Base-by-base conservation (phyloP, 2,329 filamentous ascomycete genomes). In the Xylaria sp. region DNA sequence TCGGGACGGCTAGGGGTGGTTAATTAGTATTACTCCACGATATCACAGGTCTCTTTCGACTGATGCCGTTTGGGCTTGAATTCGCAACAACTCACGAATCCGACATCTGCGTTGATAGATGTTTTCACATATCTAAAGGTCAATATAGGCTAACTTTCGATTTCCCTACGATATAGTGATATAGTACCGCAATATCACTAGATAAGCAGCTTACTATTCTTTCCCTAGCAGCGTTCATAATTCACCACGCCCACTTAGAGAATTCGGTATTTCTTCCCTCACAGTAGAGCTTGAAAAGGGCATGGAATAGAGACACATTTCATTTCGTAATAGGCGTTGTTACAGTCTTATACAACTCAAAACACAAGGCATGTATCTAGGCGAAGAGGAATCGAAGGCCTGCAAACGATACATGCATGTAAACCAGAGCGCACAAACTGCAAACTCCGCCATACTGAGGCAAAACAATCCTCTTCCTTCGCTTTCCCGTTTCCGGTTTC, bases 21-120 rank as follows among this genome's bases (percentile, higher is more conserved):
- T 61, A 48, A 60, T 56, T 60, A 65, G 46, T 68, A 70, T 65
- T 62, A 67, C 50, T 61, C 64, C 50, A 59, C 52, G 34, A 56
- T 62, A 53, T 64, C 39, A 46, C 59, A 57, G 63, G 57, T 63
- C 46, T 52, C 58, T 62, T 48, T 48, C 48, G 43, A 34, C 56
- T 48, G 50, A 45, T 56, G 45, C 55, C 23, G 55, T 55, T 43
- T n/a, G 32, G 59, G 55, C 43, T 66, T 30, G 46, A 41, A 57
- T 48, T 39, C 39, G 41, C 46, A 45, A 43, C 36, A 66, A 23
- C 4, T 57, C 55, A 63, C 48, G 41, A 63, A 43, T 56, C 30
- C 32, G 20, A 56, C 20, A 36, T 46, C 48, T 45, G 20, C 34
- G 32, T 62, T 46, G 48, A 46, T 32, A 25, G 48, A 39, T 46